Percentiles rank a stretch among this genome's conserved stretches.
Evolutionary conservation across 768 basidiomycete genomes (phyloP).

Genomic region (Psilocybe tampanensis): DNA sequence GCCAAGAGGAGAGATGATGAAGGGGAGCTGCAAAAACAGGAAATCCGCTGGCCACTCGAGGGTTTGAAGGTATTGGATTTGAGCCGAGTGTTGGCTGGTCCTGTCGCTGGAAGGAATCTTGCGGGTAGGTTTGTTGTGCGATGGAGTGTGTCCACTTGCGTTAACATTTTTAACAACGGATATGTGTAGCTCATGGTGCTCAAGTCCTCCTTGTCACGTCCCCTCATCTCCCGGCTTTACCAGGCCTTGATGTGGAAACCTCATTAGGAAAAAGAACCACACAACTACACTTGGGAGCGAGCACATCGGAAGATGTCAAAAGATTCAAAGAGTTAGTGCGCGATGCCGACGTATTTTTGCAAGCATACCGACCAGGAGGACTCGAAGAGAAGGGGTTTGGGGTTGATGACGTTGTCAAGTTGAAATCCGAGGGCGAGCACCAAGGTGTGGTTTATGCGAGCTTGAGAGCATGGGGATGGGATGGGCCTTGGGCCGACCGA

Average conservation of each 20-base stretch:
- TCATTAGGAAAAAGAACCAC: constrained; percentile 66
- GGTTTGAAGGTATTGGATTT: constrained; percentile 60
- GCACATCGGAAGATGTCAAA: constrained; percentile 26
- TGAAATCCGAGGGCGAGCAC: constrained; percentile 25
- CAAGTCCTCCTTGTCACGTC: constrained; percentile 60
- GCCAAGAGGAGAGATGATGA: constrained; percentile 34
- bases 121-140: constrained; percentile 40
- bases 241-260: constrained; percentile 55
- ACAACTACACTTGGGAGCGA: constrained; percentile 51
- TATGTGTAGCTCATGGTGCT: constrained; percentile 55
- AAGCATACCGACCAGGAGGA: constrained; percentile 59
- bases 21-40: neutral
- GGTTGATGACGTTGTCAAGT: constrained; percentile 34
- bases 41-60: constrained; percentile 38
- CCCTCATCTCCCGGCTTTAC: constrained; percentile 52
- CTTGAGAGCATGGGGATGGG: constrained; percentile 57
- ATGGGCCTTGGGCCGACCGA: constrained; percentile 56
- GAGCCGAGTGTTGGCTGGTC: constrained; percentile 61
- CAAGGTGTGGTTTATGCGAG: constrained; percentile 54
- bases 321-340: constrained; percentile 37
- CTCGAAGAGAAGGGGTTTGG: constrained; percentile 53
- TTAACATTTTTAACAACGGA: no score
- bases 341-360: constrained; percentile 60
- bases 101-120: constrained; percentile 55
- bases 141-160: neutral